Evolutionary conservation across 257 asterid genomes (phyloP), one percentile per base, ranked within the genome.

Genomic region (Solanum habrochaites): DNA sequence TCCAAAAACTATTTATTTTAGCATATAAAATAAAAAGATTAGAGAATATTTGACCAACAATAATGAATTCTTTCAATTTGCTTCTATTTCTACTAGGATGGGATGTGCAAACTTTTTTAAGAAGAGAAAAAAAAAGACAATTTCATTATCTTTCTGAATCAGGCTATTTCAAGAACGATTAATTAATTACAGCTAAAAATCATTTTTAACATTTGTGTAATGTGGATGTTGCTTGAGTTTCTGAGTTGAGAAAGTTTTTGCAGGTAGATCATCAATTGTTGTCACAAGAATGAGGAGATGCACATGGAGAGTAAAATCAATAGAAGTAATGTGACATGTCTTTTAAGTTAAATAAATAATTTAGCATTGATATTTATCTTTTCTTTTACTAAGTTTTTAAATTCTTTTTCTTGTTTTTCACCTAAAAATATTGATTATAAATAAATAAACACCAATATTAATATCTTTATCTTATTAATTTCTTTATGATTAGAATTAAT

Each of bases 131-230:
- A 9, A 27, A 52, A 52, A 52, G 62, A 52, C 62, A 52, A 49
- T 6, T 5, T 49, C 60, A 15, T 0, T 16, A 0, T 52, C 62
- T 10, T 52, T 52, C 23, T 0, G 23, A 16, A 52, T 0, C 6
- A 16, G 10, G 23, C 62, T 2, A 2, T 16, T 52, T 52, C 10
- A 52, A 16, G 1, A 0, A 16, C 9, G n/a, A 2, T 18, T 16
- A 16, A 52, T 52, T 52, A 52, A 52, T 52, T 52, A 0, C 1
- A 2, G 62, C 5, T 52, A 52, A 52, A 52, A 16, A 16, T 52
- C 10, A 52, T 52, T 52, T 16, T 52, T 8, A 15, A 15, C 21
- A 0, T 52, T 31, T 3, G 23, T 49, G 23, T 6, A 49, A 3
- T 49, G 0, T 49, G 60, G 9, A 52, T 52, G 18, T 52, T 16